Conservation (phyloP, 257 asterid species). For the Henckelia pumila region DNA sequence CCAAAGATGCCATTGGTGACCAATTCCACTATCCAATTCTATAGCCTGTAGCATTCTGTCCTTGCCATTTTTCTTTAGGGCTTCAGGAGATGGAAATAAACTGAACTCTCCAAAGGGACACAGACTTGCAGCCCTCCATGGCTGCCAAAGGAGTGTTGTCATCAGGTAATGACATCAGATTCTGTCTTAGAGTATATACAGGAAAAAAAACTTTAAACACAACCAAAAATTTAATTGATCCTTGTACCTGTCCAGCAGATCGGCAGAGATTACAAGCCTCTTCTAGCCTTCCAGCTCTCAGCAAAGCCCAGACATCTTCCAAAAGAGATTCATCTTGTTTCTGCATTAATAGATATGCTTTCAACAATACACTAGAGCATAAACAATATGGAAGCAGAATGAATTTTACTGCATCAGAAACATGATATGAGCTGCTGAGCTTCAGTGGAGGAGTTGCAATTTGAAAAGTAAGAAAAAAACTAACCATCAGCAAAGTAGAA, state of each 20-base stretch:
- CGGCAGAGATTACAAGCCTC: conserved; percentile 90
- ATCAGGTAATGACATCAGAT: conserved; percentile 23
- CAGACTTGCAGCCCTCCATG: conserved; percentile 98
- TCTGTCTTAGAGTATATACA: conserved; percentile 6
- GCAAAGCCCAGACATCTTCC: conserved; percentile 92
- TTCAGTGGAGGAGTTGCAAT: no score
- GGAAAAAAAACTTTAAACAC: conserved; percentile 19
- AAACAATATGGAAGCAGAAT: conserved; percentile 9
- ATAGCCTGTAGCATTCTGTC: conserved; percentile 81
- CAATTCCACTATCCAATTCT: conserved; percentile 92
- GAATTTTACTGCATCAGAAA: conserved; percentile 15
- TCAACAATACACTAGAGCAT: conserved; percentile 14
- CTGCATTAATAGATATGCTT: conserved; percentile 38
- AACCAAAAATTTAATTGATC: conserved; percentile 27
- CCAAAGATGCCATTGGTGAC: conserved; percentile 93
- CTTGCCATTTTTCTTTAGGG: conserved; percentile 75
- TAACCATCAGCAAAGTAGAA: neutral
- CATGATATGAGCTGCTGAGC: conserved; percentile 13
- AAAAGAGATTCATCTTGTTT: conserved; percentile 96
- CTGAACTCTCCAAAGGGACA: conserved; percentile 72
- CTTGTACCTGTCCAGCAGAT: conserved; percentile 90
- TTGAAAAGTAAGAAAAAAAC: no score
- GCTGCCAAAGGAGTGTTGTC: conserved; percentile 51
- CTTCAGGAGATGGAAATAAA: conserved; percentile 76
- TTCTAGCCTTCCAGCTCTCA: conserved; percentile 92